These are phyloP conservation scores for Quercus variabilis DNA, from an alignment of 306 rosid species.

Conservation along the genomic window DNA sequence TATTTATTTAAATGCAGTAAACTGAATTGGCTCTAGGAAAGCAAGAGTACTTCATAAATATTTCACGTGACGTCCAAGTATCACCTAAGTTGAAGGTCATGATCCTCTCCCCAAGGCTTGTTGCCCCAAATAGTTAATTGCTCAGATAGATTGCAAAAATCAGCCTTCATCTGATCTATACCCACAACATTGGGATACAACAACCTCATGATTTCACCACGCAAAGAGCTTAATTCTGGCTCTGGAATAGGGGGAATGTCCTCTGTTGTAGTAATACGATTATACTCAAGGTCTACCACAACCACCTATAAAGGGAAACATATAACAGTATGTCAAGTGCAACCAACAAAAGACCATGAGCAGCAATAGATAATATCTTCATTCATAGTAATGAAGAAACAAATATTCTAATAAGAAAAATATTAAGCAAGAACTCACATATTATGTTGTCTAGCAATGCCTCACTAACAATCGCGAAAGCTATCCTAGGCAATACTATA, in stretches of 20 bases:
- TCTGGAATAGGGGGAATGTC: constrained; percentile 97
- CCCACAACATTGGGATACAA: constrained; percentile 83
- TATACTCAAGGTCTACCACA: constrained; percentile 91
- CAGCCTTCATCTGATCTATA: constrained; percentile 76
- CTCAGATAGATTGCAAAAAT: constrained; percentile 47
- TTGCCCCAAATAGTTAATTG: constrained; percentile 50
- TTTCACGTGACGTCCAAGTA: constrained; percentile 30
- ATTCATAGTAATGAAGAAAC: background rate
- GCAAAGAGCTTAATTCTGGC: constrained; percentile 76
- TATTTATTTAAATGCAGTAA: background rate
- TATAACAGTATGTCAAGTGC: background rate
- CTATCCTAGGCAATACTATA: background rate
- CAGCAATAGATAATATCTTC: background rate
- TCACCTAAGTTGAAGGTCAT: constrained; percentile 93
- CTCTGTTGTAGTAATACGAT: constrained; percentile 79
- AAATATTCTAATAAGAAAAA: background rate
- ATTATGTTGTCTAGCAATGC: constrained; percentile 1
- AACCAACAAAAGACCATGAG: background rate
- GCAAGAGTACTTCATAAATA: constrained; percentile 20
- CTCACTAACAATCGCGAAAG: background rate
- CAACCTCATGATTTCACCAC: constrained; percentile 69
- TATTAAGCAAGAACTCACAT: background rate
- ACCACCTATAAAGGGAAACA: constrained; percentile 67
- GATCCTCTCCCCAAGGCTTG: constrained; percentile 95
- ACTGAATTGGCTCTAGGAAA: constrained; percentile 7